A percentile compares a stretch with the other conserved stretches of the same genome.
phyloP scores from a whole-genome alignment of 2,329 filamentous ascomycete genomes.

The Ophiostoma novo-ulmi region DNA sequence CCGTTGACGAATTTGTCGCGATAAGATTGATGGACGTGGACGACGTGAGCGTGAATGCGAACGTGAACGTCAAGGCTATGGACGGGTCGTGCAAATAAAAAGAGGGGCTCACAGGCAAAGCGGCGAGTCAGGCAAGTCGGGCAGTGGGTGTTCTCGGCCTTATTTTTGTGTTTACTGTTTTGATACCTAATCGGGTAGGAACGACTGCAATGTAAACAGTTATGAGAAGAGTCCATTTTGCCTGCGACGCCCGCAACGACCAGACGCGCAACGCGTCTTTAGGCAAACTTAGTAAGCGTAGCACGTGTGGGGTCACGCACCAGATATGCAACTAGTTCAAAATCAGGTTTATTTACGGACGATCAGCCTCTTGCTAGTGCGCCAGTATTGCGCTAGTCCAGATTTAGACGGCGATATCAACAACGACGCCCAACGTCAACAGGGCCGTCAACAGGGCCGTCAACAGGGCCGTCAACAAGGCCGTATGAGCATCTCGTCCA shows the following conservation, averaged over 20 bases:
- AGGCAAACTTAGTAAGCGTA: neutral
- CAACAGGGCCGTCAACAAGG: neutral
- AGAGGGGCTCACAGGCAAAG: slow-evolving; percentile 17
- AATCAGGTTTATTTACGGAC: neutral
- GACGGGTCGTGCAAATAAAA: neutral
- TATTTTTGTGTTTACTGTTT: slow-evolving; percentile 24
- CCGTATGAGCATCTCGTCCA: neutral
- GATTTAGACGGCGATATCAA: neutral
- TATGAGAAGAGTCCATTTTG: neutral
- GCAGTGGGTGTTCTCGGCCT: neutral
- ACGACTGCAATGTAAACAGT: slow-evolving; percentile 26
- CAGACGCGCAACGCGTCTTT: neutral
- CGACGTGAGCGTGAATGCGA: neutral
- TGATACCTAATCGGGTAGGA: slow-evolving; percentile 23
- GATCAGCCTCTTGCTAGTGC: neutral
- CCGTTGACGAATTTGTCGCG: neutral
- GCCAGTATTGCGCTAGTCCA: neutral
- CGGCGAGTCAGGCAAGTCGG: slow-evolving; percentile 11
- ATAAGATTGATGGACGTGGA: neutral
- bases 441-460: neutral
- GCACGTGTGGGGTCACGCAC: slow-evolving; percentile 4
- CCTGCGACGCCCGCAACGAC: neutral
- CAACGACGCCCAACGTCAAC: neutral
- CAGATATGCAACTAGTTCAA: neutral
- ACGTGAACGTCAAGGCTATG: neutral